These are phyloP conservation scores for Yarrowia porcina DNA, from an alignment of 805 yeast genomes.

Conservation along the genomic window DNA sequence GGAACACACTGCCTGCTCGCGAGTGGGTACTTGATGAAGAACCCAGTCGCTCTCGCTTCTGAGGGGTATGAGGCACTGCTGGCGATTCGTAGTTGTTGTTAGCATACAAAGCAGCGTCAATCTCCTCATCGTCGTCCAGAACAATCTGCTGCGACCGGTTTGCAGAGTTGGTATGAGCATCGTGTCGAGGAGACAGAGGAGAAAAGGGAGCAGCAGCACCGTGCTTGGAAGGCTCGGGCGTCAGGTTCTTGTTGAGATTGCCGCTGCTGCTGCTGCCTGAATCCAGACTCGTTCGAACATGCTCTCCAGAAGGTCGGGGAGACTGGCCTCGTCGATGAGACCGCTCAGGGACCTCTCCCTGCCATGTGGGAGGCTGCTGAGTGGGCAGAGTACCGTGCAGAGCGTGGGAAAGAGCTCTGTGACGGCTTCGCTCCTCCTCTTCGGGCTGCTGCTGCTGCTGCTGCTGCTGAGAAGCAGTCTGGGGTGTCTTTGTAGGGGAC, in stretches of 20 bases:
- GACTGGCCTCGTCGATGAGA: conserved; percentile 22
- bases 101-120: conserved; percentile 7
- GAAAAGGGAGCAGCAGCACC: neutral
- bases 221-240: conserved; percentile 12
- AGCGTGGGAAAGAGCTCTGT: neutral
- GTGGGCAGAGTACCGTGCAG: neutral
- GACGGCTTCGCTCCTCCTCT: conserved; percentile 8
- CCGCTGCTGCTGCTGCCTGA: neutral
- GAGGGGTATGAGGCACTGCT: neutral
- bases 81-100: conserved; percentile 21
- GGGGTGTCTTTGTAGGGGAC: conserved; percentile 4
- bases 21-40: conserved; percentile 6
- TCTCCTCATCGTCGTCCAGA: conserved; percentile 23
- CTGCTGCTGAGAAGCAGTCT: neutral
- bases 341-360: conserved; percentile 13
- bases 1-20: neutral
- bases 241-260: neutral
- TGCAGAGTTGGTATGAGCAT: conserved; percentile 19
- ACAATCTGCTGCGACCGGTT: conserved; percentile 24
- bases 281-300: neutral
- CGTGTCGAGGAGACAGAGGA: conserved; percentile 15
- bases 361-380: neutral
- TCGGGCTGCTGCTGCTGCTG: neutral
- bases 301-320: neutral
- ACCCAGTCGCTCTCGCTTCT: conserved; percentile 14